phyloP scores from a whole-genome alignment of 2,329 filamentous ascomycete species.

The Neocucurbitaria cava region DNA sequence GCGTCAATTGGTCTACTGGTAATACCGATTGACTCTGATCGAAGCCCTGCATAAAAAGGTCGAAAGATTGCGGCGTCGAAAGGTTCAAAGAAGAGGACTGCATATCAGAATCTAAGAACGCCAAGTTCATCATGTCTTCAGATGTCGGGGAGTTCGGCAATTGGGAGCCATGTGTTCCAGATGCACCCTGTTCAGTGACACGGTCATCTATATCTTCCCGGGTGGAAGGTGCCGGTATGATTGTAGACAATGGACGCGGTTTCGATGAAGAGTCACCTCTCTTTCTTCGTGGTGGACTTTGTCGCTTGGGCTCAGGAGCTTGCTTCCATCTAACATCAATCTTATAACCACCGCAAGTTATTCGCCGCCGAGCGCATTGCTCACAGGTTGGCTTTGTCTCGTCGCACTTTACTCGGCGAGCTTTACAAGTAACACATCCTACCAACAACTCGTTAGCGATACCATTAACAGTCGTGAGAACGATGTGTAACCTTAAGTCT shows the following conservation, averaged over 20 bases:
- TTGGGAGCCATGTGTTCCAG: neutral
- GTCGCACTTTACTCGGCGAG: conserved; percentile 74
- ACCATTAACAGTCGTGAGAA: neutral
- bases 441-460: conserved; percentile 10
- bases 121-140: conserved; percentile 12
- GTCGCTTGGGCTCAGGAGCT: conserved; percentile 16
- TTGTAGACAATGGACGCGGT: neutral
- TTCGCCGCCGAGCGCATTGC: conserved; percentile 69
- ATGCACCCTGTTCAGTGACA: neutral
- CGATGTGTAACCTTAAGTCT: conserved; percentile 8
- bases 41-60: conserved; percentile 8
- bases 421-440: conserved; percentile 77
- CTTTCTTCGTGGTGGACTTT: conserved; percentile 38
- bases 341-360: conserved; percentile 72
- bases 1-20: conserved; percentile 1
- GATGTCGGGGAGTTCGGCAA: neutral
- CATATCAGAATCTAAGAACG: conserved; percentile 11
- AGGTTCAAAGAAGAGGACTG: conserved; percentile 6
- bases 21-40: conserved; percentile 1
- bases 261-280: conserved; percentile 4
- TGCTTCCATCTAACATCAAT: conserved; percentile 73
- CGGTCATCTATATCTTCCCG: neutral
- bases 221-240: neutral
- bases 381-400: conserved; percentile 71
- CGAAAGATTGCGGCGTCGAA: conserved; percentile 12